Percentiles rank a stretch among this genome's conserved stretches.
Conservation (phyloP, 768 basidiomycete genomes). For the Collybiopsis luxurians region DNA sequence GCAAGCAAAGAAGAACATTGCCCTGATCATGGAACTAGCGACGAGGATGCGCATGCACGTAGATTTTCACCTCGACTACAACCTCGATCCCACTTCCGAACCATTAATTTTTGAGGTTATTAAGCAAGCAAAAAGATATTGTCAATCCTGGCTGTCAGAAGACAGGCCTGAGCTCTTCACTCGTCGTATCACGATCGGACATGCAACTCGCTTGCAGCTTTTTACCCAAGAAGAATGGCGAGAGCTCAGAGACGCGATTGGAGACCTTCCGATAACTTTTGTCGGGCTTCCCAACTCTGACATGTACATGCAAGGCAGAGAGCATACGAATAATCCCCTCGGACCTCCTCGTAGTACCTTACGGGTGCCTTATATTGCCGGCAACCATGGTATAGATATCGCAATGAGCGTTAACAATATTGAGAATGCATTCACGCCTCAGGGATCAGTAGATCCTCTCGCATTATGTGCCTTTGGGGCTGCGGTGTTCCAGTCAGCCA, state of each 20-base stretch:
- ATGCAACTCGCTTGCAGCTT: slow-evolving; percentile 57
- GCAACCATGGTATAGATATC: slow-evolving; percentile 42
- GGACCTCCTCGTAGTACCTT: slow-evolving; percentile 54
- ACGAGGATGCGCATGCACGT: slow-evolving; percentile 34
- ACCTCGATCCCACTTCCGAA: slow-evolving; percentile 46
- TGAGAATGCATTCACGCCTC: slow-evolving; percentile 67
- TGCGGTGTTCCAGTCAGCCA: slow-evolving; percentile 57
- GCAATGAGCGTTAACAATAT: slow-evolving; percentile 66
- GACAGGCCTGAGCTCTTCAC: slow-evolving; percentile 8
- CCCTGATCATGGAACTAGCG: slow-evolving; percentile 47
- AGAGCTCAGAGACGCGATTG: slow-evolving; percentile 35
- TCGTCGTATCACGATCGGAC: slow-evolving; percentile 52
- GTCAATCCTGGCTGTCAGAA: slow-evolving; percentile 16
- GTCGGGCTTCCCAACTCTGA: slow-evolving; percentile 63
- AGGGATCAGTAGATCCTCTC: slow-evolving; percentile 64
- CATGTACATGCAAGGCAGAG: slow-evolving; percentile 65
- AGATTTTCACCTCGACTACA: slow-evolving; percentile 72
- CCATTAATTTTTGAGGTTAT: slow-evolving; percentile 59
- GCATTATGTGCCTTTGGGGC: slow-evolving; percentile 56
- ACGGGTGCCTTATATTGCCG: slow-evolving; percentile 45
- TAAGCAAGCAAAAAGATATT: slow-evolving; percentile 29
- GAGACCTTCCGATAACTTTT: slow-evolving; percentile 46
- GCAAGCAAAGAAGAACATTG: slow-evolving; percentile 52
- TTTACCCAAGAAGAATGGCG: slow-evolving; percentile 47
- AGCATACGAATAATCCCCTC: slow-evolving; percentile 26